phyloP scores from a whole-genome alignment of 768 basidiomycete species.

The Strobilomyces dryophilus region DNA sequence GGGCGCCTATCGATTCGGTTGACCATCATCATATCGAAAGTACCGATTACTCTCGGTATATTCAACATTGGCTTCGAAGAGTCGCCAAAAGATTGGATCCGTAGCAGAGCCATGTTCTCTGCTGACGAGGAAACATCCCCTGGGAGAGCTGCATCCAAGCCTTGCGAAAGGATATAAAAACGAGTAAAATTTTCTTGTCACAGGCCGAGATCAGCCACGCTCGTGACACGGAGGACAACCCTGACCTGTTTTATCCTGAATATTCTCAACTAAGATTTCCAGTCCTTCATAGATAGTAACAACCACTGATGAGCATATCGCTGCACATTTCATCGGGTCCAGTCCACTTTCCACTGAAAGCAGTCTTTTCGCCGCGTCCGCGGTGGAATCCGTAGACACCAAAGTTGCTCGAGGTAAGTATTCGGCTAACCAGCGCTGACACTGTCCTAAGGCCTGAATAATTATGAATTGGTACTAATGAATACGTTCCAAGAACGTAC shows the following conservation, averaged over 20 bases:
- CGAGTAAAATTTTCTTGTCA: slow-evolving; percentile 61
- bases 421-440: slow-evolving; percentile 52
- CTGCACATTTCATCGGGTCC: slow-evolving; percentile 51
- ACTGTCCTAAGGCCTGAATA: slow-evolving; percentile 73
- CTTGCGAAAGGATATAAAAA: slow-evolving; percentile 55
- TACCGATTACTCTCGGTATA: slow-evolving; percentile 26
- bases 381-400: slow-evolving; percentile 67
- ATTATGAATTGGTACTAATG: background rate
- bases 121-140: slow-evolving; percentile 14
- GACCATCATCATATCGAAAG: slow-evolving; percentile 40
- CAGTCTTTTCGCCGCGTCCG: slow-evolving; percentile 54
- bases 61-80: slow-evolving; percentile 2
- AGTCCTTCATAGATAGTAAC: slow-evolving; percentile 56
- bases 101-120: slow-evolving; percentile 36
- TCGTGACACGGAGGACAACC: background rate
- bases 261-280: slow-evolving; percentile 54
- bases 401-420: slow-evolving; percentile 49
- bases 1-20: slow-evolving; percentile 66
- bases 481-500: slow-evolving; percentile 33
- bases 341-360: slow-evolving; percentile 33
- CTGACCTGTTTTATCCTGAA: slow-evolving; percentile 49
- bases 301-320: slow-evolving; percentile 71
- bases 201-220: background rate
- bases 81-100: slow-evolving; percentile 22
- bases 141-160: slow-evolving; percentile 30